Evolutionary conservation across 75 land plant species (phyloP).

Genomic region (Picea glauca): DNA sequence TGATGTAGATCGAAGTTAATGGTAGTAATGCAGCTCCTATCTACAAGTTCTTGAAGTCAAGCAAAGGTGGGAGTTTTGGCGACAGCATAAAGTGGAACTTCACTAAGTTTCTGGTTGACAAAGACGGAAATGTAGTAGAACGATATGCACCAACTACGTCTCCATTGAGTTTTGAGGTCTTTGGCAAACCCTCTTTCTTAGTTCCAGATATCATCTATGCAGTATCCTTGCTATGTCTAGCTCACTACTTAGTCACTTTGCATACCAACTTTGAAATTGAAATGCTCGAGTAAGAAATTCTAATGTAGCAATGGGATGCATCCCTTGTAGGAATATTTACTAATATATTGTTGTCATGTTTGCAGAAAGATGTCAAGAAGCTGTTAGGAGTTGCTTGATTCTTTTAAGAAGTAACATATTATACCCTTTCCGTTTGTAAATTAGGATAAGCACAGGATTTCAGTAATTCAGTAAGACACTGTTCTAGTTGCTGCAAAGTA

Average conservation of each 20-base stretch:
- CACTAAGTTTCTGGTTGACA: constrained; percentile 76
- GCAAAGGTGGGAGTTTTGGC: constrained; percentile 73
- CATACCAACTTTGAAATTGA: neutral
- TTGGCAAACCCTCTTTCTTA: no score
- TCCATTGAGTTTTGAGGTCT: constrained; percentile 69
- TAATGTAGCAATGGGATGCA: neutral
- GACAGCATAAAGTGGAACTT: constrained; percentile 89
- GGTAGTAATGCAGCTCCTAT: constrained; percentile 72
- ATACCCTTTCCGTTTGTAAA: neutral
- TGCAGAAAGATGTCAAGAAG: constrained; percentile 18
- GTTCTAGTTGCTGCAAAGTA: neutral
- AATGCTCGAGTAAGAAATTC: neutral
- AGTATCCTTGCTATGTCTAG: neutral
- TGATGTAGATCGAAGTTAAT: constrained; percentile 78
- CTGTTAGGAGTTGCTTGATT: constrained; percentile 7
- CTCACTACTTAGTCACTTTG: neutral
- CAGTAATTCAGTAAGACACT: neutral
- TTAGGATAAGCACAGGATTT: neutral
- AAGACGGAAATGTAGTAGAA: constrained; percentile 75
- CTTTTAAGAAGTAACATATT: neutral
- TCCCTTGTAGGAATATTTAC: neutral
- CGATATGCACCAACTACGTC: constrained; percentile 89
- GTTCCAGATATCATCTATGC: neutral
- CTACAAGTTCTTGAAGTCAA: constrained; percentile 73
- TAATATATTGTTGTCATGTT: neutral